phyloP scores from a whole-genome alignment of 2,329 filamentous ascomycete genomes.

The Scedosporium aurantiacum region DNA sequence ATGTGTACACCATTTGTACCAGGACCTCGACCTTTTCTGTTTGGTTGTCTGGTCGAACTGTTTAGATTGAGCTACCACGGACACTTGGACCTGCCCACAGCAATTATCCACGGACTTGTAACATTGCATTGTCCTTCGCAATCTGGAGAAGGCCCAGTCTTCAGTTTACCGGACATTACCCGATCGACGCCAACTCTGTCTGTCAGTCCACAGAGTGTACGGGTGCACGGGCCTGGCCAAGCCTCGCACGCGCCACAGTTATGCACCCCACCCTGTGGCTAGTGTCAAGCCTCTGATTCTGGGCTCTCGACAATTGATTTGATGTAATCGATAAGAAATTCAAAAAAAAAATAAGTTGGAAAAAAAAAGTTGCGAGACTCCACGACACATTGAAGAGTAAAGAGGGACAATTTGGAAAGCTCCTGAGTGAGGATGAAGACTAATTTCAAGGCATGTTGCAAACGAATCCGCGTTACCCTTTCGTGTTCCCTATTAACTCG shows the following conservation, averaged over 20 bases:
- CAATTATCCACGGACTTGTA: background rate
- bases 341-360: constrained; percentile 5
- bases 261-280: constrained; percentile 11
- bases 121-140: background rate
- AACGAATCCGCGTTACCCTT: background rate
- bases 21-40: no score
- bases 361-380: constrained; percentile 5
- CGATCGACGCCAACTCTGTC: background rate
- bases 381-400: background rate
- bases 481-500: background rate
- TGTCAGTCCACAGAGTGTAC: no score
- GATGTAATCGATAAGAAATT: constrained; percentile 23
- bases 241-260: background rate
- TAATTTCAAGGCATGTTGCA: constrained; percentile 72
- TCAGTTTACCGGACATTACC: background rate
- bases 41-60: background rate
- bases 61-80: background rate
- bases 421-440: constrained; percentile 72
- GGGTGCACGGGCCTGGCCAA: background rate
- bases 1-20: no score
- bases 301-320: background rate
- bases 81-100: background rate
- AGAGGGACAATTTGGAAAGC: background rate
- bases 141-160: background rate
- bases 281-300: background rate